Percentiles rank a stretch among this genome's conserved stretches.
Conservation (phyloP, 169 alveolate species). For the Babesia sp. region DNA sequence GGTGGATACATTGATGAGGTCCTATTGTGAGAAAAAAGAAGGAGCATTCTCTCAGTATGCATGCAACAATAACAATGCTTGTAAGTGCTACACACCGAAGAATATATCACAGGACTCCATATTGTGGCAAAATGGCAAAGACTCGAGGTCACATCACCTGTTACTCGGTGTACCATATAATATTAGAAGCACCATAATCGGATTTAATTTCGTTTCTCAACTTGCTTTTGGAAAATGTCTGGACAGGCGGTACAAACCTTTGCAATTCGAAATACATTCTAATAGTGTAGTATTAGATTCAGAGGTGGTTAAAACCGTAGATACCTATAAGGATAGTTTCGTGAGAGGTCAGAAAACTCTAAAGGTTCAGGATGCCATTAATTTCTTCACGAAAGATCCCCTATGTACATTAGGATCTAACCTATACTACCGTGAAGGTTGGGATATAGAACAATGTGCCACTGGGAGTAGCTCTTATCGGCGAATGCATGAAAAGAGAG, state of each 20-base stretch:
- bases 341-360: background rate
- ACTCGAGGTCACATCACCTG: background rate
- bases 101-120: slow-evolving; percentile 1
- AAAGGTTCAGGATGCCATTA: background rate
- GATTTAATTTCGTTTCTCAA: background rate
- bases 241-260: background rate
- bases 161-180: slow-evolving; percentile 6
- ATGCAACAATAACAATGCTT: background rate
- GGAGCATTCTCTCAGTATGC: background rate
- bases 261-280: background rate
- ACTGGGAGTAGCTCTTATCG: background rate
- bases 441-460: background rate
- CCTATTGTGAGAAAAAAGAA: background rate
- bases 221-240: background rate
- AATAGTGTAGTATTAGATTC: background rate
- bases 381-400: slow-evolving; percentile 14
- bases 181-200: background rate
- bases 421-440: slow-evolving; percentile 3
- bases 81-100: slow-evolving; percentile 7
- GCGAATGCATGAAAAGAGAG: background rate
- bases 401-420: slow-evolving; percentile 7
- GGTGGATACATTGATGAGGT: slow-evolving; percentile 16
- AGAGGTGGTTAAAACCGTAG: background rate
- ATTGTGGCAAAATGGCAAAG: background rate
- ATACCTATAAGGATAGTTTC: background rate